phyloP scores from a whole-genome alignment of 352 stramenopile genomes.

The Thalassiosira exigua region DNA sequence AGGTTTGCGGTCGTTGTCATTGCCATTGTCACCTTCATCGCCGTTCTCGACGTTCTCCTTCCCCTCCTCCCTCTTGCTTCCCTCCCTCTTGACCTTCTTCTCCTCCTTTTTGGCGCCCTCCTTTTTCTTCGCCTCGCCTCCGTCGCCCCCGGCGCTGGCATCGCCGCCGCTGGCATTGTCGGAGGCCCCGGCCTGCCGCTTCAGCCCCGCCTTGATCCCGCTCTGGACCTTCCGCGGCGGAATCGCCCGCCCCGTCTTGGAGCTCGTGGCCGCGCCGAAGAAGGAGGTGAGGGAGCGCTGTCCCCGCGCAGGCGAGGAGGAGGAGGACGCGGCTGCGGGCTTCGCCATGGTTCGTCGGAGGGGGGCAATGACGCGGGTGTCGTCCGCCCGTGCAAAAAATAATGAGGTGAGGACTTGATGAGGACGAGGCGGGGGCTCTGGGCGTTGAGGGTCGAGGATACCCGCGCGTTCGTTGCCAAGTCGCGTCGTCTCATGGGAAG shows the following conservation, averaged over 20 bases:
- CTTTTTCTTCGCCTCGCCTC: constrained; percentile 4
- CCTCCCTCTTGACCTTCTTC: no score
- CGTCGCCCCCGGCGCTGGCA: no score
- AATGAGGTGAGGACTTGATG: no score
- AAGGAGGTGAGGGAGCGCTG: constrained; percentile 50
- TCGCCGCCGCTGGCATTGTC: neutral
- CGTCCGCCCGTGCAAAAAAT: no score
- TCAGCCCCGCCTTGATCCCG: constrained; percentile 3
- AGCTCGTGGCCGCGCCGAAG: constrained; percentile 25
- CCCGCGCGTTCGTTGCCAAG: no score
- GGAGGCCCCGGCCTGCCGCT: neutral
- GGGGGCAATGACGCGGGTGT: no score
- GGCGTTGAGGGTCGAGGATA: no score
- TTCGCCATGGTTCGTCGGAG: constrained; percentile 14
- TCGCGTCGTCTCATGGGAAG: no score
- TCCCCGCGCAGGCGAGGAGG: constrained; percentile 3
- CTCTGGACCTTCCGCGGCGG: constrained; percentile 19
- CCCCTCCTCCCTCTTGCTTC: neutral
- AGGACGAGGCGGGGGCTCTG: no score
- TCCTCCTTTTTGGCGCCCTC: constrained; percentile 1
- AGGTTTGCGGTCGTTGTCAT: constrained; percentile 14
- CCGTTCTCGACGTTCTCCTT: constrained; percentile 11
- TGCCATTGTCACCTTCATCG: constrained; percentile 31
- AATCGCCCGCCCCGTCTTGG: constrained; percentile 21
- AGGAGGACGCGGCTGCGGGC: neutral